Percentiles rank a stretch among this genome's conserved stretches.
Evolutionary conservation across 1,139 yeast species (phyloP).

Genomic region (Kodamaea derodonti): DNA sequence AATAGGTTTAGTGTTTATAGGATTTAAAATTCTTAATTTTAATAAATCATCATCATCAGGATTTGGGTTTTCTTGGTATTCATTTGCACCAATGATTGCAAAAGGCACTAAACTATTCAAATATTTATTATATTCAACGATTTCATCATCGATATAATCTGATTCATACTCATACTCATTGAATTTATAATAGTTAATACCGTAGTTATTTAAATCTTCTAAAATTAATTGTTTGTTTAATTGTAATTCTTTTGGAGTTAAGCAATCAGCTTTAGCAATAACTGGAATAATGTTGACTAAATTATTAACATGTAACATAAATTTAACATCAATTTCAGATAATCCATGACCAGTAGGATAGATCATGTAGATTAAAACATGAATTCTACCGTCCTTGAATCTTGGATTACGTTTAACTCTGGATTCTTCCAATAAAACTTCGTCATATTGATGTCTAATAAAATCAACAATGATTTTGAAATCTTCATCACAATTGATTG

Average conservation of each 20-base stretch:
- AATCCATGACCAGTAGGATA: slow-evolving; percentile 49
- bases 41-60: slow-evolving; percentile 34
- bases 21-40: slow-evolving; percentile 38
- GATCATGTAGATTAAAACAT: slow-evolving; percentile 43
- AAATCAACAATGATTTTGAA: slow-evolving; percentile 45
- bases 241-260: slow-evolving; percentile 35
- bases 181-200: slow-evolving; percentile 42
- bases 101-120: slow-evolving; percentile 41
- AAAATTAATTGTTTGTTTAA: slow-evolving; percentile 36
- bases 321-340: slow-evolving; percentile 38
- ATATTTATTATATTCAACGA: slow-evolving; percentile 45
- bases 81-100: slow-evolving; percentile 43
- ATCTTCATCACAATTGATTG: slow-evolving; percentile 43
- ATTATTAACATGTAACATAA: slow-evolving; percentile 38
- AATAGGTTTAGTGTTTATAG: slow-evolving; percentile 33
- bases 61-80: slow-evolving; percentile 31
- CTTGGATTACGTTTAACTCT: slow-evolving; percentile 47
- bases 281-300: slow-evolving; percentile 43
- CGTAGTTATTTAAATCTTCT: slow-evolving; percentile 40
- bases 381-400: slow-evolving; percentile 47
- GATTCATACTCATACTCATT: slow-evolving; percentile 48
- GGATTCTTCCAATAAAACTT: slow-evolving; percentile 46
- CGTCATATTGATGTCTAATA: slow-evolving; percentile 48
- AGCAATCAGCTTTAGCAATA: slow-evolving; percentile 41
- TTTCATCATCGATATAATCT: slow-evolving; percentile 48